Conservation (phyloP, 169 alveolate species). For the Plasmodium cynomolgi region DNA sequence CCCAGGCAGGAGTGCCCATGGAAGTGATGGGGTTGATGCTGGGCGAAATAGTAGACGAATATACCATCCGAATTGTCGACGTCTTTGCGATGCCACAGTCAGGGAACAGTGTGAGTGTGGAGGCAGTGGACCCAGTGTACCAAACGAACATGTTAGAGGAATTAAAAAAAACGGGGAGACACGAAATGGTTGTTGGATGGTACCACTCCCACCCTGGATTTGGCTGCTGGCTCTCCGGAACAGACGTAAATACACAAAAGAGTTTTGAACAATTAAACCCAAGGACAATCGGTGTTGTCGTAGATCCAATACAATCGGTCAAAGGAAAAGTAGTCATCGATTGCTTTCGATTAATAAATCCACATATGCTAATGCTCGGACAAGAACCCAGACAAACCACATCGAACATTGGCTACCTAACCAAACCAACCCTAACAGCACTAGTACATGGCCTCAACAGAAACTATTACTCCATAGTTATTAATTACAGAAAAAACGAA, state of each 20-base stretch:
- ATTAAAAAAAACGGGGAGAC: slow-evolving; percentile 98
- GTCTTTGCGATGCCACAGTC: slow-evolving; percentile 99
- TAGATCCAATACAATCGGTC: slow-evolving; percentile 99
- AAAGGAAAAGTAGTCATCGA: slow-evolving; percentile 99
- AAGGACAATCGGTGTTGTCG: slow-evolving; percentile 99
- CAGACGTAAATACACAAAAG: slow-evolving; percentile 98
- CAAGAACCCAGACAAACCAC: slow-evolving; percentile 99
- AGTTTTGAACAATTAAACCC: slow-evolving; percentile 98
- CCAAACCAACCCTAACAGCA: slow-evolving; percentile 94
- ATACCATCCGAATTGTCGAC: slow-evolving; percentile 99
- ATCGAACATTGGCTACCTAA: slow-evolving; percentile 96
- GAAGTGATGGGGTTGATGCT: slow-evolving; percentile 99
- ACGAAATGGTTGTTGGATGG: slow-evolving; percentile 99
- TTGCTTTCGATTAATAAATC: slow-evolving; percentile 98
- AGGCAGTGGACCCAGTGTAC: slow-evolving; percentile 99
- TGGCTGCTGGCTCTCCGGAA: slow-evolving; percentile 99
- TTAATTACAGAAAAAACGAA: slow-evolving; percentile 97
- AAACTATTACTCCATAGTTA: slow-evolving; percentile 97
- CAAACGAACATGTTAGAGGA: slow-evolving; percentile 99
- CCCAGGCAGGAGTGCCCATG: slow-evolving; percentile 99
- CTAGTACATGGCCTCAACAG: slow-evolving; percentile 96
- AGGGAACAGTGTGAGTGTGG: slow-evolving; percentile 98
- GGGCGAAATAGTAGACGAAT: slow-evolving; percentile 99
- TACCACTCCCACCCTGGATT: slow-evolving; percentile 99
- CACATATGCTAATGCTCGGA: slow-evolving; percentile 94